Conservation (phyloP, 345 rosid species). For the Triadica sebifera region DNA sequence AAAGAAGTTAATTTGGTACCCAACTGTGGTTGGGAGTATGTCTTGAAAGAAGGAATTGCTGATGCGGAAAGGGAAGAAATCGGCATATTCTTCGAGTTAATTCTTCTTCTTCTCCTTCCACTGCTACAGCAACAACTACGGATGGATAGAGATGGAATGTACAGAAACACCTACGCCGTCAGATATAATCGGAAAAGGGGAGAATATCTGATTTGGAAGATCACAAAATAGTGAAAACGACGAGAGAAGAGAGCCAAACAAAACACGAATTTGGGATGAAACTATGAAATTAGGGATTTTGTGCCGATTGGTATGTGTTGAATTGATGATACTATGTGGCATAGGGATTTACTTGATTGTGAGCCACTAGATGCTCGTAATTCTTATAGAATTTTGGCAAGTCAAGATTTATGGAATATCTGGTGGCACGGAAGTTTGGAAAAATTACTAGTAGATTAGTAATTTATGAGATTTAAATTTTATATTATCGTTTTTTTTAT, state of each 20-base stretch:
- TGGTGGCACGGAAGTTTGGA: too few species aligned
- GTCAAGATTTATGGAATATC: background rate
- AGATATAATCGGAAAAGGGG: background rate
- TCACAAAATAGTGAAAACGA: background rate
- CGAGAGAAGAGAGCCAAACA: too few species aligned
- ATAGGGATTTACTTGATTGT: background rate
- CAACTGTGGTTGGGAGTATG: constrained; percentile 4
- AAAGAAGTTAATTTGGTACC: constrained; percentile 27
- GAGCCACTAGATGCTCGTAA: constrained; percentile 5
- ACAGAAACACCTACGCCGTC: background rate
- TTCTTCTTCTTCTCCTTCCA: background rate
- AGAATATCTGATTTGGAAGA: constrained; percentile 2
- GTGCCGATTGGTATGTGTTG: background rate
- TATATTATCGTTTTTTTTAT: too few species aligned
- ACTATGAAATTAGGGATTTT: too few species aligned
- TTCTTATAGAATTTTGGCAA: background rate
- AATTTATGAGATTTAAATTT: too few species aligned
- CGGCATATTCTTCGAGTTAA: constrained; percentile 41
- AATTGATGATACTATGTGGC: too few species aligned
- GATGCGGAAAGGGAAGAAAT: constrained; percentile 41
- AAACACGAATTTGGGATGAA: too few species aligned
- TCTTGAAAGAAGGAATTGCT: constrained; percentile 23
- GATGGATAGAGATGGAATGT: background rate
- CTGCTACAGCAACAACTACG: background rate
- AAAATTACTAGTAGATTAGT: too few species aligned